Conservation (phyloP, 2,329 filamentous ascomycete species). For the Epichloe bromicola region DNA sequence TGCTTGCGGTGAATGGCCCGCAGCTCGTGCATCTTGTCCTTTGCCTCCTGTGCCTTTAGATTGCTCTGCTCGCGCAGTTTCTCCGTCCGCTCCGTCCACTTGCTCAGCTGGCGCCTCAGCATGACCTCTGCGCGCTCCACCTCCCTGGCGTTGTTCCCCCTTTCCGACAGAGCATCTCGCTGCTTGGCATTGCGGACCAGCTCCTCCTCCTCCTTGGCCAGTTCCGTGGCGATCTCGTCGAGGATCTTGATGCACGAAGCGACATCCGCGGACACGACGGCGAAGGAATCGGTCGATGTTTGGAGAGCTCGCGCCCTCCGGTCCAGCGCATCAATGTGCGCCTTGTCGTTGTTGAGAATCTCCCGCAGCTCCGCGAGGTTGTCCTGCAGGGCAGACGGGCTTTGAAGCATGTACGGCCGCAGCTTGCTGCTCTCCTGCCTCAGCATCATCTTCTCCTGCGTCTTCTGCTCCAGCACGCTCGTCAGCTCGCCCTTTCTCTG, state of each 20-base stretch:
- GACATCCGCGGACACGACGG: slow-evolving; percentile 72
- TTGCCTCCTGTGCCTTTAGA: slow-evolving; percentile 68
- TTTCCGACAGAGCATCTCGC: slow-evolving; percentile 74
- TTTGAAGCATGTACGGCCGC: slow-evolving; percentile 83
- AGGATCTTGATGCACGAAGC: slow-evolving; percentile 78
- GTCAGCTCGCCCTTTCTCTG: slow-evolving; percentile 68
- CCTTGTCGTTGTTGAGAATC: slow-evolving; percentile 63
- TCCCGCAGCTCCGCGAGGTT: slow-evolving; percentile 71
- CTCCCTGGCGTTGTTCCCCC: slow-evolving; percentile 79
- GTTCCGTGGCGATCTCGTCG: slow-evolving; percentile 72
- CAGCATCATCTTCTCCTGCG: slow-evolving; percentile 53
- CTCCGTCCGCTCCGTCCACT: slow-evolving; percentile 79
- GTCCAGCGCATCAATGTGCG: slow-evolving; percentile 78
- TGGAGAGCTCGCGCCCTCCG: slow-evolving; percentile 79
- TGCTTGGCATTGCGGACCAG: slow-evolving; percentile 67
- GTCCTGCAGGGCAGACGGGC: slow-evolving; percentile 69
- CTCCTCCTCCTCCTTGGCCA: slow-evolving; percentile 86
- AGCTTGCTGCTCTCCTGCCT: slow-evolving; percentile 82
- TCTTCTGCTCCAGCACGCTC: slow-evolving; percentile 56
- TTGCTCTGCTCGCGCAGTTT: slow-evolving; percentile 68
- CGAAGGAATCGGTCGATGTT: slow-evolving; percentile 82
- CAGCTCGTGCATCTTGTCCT: slow-evolving; percentile 82
- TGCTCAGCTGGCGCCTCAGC: slow-evolving; percentile 68
- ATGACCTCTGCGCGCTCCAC: slow-evolving; percentile 80
- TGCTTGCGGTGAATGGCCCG: slow-evolving; percentile 66